phyloP scores from a whole-genome alignment of 305 asterid genomes.

The Solanum aculeatissimum region DNA sequence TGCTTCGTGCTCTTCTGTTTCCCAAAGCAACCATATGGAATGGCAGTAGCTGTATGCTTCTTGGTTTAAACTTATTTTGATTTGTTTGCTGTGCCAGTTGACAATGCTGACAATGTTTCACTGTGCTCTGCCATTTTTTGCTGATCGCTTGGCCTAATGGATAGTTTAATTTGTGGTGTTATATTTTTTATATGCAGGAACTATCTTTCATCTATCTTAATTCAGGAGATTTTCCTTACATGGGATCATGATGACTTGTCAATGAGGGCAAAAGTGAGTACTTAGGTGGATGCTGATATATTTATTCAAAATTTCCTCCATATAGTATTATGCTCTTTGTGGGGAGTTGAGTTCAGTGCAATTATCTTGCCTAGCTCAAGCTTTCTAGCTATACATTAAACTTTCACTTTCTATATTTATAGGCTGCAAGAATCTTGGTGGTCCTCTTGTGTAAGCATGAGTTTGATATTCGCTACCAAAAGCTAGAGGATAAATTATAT shows the following conservation, averaged over 20 bases:
- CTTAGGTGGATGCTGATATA: slow-evolving; percentile 1
- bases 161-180: neutral
- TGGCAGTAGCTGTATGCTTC: neutral
- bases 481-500: slow-evolving; percentile 93
- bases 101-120: neutral
- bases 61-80: neutral
- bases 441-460: slow-evolving; percentile 96
- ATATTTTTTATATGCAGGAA: slow-evolving; percentile 38
- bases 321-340: neutral
- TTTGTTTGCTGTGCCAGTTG: neutral
- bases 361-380: neutral
- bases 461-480: slow-evolving; percentile 93
- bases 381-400: neutral
- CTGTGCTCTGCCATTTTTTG: neutral
- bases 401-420: slow-evolving; percentile 15
- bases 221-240: slow-evolving; percentile 97
- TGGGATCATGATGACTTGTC: slow-evolving; percentile 98
- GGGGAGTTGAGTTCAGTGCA: neutral
- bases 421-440: slow-evolving; percentile 96
- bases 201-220: slow-evolving; percentile 85
- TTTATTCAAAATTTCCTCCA: neutral
- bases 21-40: neutral
- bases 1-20: neutral
- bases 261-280: slow-evolving; percentile 88
- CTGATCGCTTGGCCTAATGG: neutral